These are phyloP conservation scores for Fusarium burgessii DNA, from an alignment of 2,329 filamentous ascomycete species.

Conservation along the genomic window DNA sequence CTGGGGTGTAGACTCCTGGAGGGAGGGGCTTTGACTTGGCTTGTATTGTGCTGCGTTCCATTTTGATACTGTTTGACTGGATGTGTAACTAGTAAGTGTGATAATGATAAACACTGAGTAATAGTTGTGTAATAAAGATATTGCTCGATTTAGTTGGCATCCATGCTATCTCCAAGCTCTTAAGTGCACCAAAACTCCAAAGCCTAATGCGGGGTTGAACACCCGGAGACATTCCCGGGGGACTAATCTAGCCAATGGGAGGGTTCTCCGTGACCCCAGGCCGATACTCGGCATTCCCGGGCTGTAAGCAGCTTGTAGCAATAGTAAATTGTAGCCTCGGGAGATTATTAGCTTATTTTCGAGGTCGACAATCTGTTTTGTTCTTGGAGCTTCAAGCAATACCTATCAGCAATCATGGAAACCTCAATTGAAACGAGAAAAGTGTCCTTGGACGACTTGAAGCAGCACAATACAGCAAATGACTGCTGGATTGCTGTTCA, in stretches of 20 bases:
- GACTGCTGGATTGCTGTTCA: conserved; percentile 77
- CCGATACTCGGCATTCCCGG: neutral
- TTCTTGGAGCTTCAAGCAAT: neutral
- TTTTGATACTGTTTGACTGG: conserved; percentile 16
- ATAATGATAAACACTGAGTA: neutral
- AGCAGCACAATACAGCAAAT: conserved; percentile 59
- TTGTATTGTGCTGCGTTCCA: conserved; percentile 49
- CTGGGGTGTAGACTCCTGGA: conserved; percentile 59
- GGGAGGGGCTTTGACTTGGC: conserved; percentile 55
- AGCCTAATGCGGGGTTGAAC: neutral
- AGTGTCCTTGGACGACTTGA: conserved; percentile 54
- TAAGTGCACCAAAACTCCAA: conserved; percentile 10
- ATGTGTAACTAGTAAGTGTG: neutral
- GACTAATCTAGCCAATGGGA: conserved; percentile 1
- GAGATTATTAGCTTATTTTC: conserved; percentile 26
- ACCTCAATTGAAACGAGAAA: conserved; percentile 6
- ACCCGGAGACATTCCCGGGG: conserved; percentile 5
- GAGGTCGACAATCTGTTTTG: neutral
- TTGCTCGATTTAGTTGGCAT: neutral
- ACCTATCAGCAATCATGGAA: conserved; percentile 16
- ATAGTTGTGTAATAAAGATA: neutral
- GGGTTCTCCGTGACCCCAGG: conserved; percentile 6
- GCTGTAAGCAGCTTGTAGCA: neutral
- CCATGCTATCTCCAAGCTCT: conserved; percentile 16
- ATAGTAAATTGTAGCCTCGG: neutral